Evolutionary conservation across 1,284 basidiomycete species (phyloP).

Genomic region (Thecaphora thlaspeos): DNA sequence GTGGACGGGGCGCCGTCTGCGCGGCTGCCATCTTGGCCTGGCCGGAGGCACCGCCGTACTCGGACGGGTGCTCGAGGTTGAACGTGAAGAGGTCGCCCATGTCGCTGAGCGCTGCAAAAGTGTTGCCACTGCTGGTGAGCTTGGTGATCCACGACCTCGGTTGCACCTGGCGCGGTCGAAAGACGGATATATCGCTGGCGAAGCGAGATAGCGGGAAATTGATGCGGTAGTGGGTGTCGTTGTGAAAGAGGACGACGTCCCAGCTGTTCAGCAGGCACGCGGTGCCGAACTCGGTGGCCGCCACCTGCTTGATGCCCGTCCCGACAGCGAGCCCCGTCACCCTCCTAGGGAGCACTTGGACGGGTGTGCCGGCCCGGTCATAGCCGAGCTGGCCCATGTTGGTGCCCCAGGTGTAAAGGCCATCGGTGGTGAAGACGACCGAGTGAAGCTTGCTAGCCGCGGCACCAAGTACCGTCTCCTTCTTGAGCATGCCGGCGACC

Average conservation of each 20-base stretch:
- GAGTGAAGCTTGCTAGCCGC: constrained; percentile 85
- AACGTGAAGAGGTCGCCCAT: constrained; percentile 93
- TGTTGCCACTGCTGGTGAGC: constrained; percentile 75
- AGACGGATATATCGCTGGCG: constrained; percentile 65
- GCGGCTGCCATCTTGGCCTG: constrained; percentile 17
- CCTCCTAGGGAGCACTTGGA: constrained; percentile 77
- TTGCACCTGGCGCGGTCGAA: constrained; percentile 47
- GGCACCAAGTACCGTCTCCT: constrained; percentile 75
- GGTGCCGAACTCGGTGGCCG: constrained; percentile 70
- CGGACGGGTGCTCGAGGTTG: constrained; percentile 58
- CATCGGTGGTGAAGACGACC: constrained; percentile 79
- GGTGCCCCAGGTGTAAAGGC: constrained; percentile 94
- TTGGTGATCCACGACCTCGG: constrained; percentile 68
- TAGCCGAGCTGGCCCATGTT: constrained; percentile 87
- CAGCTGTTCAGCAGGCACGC: constrained; percentile 71
- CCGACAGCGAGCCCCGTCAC: constrained; percentile 65
- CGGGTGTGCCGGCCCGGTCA: constrained; percentile 65
- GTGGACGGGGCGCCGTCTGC: constrained; percentile 65
- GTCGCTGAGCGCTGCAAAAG: constrained; percentile 79
- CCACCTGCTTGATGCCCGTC: constrained; percentile 51
- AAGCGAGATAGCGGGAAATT: constrained; percentile 53
- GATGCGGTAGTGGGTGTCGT: constrained; percentile 73
- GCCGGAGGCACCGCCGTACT: constrained; percentile 31
- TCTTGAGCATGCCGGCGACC: constrained; percentile 75
- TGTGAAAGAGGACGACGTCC: constrained; percentile 81